Base-by-base conservation (phyloP, 768 basidiomycete species). In the Pleurotus djamor region DNA sequence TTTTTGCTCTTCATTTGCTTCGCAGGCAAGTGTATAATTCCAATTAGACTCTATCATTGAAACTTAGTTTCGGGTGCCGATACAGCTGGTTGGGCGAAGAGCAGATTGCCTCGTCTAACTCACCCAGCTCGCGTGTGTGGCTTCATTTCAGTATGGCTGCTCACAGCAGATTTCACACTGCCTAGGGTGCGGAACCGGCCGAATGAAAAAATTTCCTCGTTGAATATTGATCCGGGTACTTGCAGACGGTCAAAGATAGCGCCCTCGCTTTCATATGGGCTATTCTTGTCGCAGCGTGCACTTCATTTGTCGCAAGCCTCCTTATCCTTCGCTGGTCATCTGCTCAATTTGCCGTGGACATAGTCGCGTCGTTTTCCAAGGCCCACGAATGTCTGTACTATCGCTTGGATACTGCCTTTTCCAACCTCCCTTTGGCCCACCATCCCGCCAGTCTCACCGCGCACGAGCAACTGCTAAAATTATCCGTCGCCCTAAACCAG, bases 131-230 rank as follows among this genome's bases (percentile, higher is more conserved):
- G 79, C 16, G 79, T 82, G 50, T 74, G 76, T 8, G 78, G 77
- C 60, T 81, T 82, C 59, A 67, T 79, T n/a, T 75, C 78, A 1
- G 72, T 80, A 28, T 82, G 78, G 76, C 62, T 79, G 16, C 65
- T 82, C 17, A 80, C 80, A 3, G 66, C 63, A 8, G 64, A 79
- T 51, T 63, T 71, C 35, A 77, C 75, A 14, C 45, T 64, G 6
- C 58, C 63, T 4, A 66, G 68, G 14, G 78, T 79, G 63, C 52
- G 73, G 66, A 33, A 13, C 9, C n/a, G 21, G 21, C 21, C 21
- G 21, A 28, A 28, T 34, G 17, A 12, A 34, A 28, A 35, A 17
- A 6, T 9, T 13, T n/a, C 41, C 9, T n/a, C 21, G 43, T 51
- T 21, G 14, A 8, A n/a, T 43, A 33, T 41, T 28, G 16, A 35